Evolutionary conservation across 2,329 filamentous ascomycete species (phyloP), one percentile per base, ranked within the genome.

Genomic region (Rosellinia necatrix): DNA sequence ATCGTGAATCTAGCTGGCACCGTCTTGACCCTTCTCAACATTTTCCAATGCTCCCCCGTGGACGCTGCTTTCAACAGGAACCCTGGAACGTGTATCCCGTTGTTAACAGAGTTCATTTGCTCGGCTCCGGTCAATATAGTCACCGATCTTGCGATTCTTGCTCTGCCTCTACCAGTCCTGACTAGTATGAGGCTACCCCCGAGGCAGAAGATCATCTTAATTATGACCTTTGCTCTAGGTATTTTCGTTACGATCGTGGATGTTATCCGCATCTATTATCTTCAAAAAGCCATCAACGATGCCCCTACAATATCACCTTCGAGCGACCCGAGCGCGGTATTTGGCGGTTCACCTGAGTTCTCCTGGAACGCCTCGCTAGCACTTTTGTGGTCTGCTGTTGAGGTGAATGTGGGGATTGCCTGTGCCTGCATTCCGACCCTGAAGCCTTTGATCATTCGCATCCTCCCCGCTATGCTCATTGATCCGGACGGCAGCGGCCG

Each of bases 311-410:
- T 66, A 0, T 68, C 66, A 6, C 35, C 66, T 1, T 74, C 75
- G 1, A 69, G 64, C 37, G 71, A 78, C 52, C 70, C 72, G 1
- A 65, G 71, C 7, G 72, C 76, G 9, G 73, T 75, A 6, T 84
- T 85, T 49, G 82, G 82, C 6, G 76, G 76, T 38, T 78, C 79
- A 38, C 66, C 72, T 2, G 76, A 85, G 55, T 86, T 85, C 65
- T 75, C 81, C 51, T 90, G 85, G 86, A 92, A 93, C 68, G 90
- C 90, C 0, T 91, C 90, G 0, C 75, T 92, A 4, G 90, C 91
- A 0, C 88, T 96, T 68, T 93, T 96, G 90, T 97, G 92, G 93
- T 93, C 90, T 13, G 89, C 88, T 10, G 86, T 97, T 50, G 92
- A 97, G 72, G 91, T 96, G 68, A 94, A 96, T 63, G 79, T 96